A percentile compares a stretch with the other conserved stretches of the same genome.
phyloP scores from a whole-genome alignment of 305 asterid species.

The Lippia alba region DNA sequence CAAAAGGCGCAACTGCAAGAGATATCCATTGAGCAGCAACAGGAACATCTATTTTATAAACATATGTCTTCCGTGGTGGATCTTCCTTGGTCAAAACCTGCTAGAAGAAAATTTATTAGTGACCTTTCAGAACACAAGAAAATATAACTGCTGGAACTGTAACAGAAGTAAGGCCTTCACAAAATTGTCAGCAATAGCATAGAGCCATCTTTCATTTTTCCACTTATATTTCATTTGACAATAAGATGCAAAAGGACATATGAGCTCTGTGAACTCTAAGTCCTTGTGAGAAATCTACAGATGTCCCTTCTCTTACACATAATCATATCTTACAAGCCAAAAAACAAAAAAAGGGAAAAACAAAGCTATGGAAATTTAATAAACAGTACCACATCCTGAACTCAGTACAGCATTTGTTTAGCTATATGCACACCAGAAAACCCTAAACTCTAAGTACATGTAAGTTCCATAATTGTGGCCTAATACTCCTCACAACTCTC shows the following conservation, averaged over 20 bases:
- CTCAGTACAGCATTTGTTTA: neutral
- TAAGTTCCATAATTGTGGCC: neutral
- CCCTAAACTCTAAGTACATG: neutral
- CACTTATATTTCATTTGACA: conserved; percentile 21
- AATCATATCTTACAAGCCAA: conserved; percentile 7
- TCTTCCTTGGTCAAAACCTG: conserved; percentile 91
- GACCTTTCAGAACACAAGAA: conserved; percentile 21
- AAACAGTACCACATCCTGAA: conserved; percentile 13
- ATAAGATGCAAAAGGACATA: neutral
- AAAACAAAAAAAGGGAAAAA: neutral
- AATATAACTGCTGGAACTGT: conserved; percentile 5
- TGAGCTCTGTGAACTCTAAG: neutral
- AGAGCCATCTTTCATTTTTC: neutral
- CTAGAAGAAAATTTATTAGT: conserved; percentile 19
- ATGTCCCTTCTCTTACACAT: conserved; percentile 13
- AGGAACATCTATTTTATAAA: conserved; percentile 86
- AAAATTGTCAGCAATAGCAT: conserved; percentile 9
- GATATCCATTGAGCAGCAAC: conserved; percentile 95
- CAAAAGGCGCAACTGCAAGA: conserved; percentile 89
- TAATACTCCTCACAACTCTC: no score
- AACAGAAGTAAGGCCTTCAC: neutral
- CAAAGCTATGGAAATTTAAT: neutral
- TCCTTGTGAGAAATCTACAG: neutral
- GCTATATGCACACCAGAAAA: conserved; percentile 8
- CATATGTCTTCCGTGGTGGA: conserved; percentile 90